Conservation (phyloP, 345 rosid species). For the Syzygium aromaticum region DNA sequence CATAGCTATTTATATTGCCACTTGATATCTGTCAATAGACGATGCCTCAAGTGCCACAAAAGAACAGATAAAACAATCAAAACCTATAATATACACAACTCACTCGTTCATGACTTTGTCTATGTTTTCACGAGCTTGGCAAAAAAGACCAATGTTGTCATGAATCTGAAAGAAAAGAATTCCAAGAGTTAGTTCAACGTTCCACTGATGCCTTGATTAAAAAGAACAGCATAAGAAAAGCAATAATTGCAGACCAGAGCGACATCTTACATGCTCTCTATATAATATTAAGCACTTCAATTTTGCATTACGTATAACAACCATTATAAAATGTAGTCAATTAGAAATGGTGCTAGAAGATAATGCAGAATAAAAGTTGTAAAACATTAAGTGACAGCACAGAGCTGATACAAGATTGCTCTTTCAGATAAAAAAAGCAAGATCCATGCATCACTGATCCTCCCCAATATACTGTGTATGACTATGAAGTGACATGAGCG, state of each 20-base stretch:
- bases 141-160: slow-evolving; percentile 15
- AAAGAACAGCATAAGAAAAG: background rate
- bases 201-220: background rate
- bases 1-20: background rate
- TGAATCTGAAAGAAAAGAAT: slow-evolving; percentile 11
- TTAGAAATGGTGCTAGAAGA: background rate
- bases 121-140: slow-evolving; percentile 16
- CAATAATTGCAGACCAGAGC: background rate
- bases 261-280: background rate
- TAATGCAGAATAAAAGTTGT: background rate
- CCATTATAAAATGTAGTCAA: background rate
- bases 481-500: background rate
- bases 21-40: background rate
- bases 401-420: background rate
- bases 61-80: background rate
- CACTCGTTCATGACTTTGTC: slow-evolving; percentile 18
- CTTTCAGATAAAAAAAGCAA: background rate
- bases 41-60: background rate
- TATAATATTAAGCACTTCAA: background rate
- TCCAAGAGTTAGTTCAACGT: background rate
- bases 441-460: background rate
- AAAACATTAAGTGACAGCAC: background rate
- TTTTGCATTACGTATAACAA: background rate
- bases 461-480: background rate
- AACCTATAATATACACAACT: background rate